Conservation (phyloP, 1,284 basidiomycete species). For the Trichosporon faecale region DNA sequence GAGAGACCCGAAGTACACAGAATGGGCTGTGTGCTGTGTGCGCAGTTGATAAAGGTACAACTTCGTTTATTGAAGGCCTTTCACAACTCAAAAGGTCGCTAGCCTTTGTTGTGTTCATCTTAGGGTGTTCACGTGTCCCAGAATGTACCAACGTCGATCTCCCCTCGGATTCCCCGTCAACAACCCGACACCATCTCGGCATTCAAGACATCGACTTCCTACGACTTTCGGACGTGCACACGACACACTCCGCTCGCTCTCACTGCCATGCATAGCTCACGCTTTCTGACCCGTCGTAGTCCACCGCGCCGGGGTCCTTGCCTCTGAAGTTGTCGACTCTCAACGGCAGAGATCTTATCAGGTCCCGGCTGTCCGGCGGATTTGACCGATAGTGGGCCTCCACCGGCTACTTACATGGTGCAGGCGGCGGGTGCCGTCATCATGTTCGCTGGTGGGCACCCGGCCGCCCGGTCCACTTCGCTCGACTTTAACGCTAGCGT, state of each 20-base stretch:
- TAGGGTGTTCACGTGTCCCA: background rate
- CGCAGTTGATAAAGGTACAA: background rate
- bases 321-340: background rate
- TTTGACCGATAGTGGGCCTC: conserved; percentile 5
- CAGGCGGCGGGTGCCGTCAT: background rate
- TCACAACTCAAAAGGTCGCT: background rate
- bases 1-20: background rate
- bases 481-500: background rate
- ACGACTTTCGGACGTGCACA: background rate
- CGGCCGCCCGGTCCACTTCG: background rate
- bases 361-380: background rate
- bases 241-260: too few species aligned
- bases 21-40: background rate
- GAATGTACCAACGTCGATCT: background rate
- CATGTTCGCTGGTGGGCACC: background rate
- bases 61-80: background rate
- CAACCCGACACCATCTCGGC: background rate
- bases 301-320: background rate
- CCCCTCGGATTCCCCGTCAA: background rate
- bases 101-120: background rate
- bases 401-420: background rate
- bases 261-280: too few species aligned
- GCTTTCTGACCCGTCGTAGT: background rate
- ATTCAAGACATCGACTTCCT: background rate
- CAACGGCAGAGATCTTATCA: background rate